These are phyloP conservation scores for Geum urbanum DNA, from an alignment of 306 rosid genomes.

Conservation along the genomic window DNA sequence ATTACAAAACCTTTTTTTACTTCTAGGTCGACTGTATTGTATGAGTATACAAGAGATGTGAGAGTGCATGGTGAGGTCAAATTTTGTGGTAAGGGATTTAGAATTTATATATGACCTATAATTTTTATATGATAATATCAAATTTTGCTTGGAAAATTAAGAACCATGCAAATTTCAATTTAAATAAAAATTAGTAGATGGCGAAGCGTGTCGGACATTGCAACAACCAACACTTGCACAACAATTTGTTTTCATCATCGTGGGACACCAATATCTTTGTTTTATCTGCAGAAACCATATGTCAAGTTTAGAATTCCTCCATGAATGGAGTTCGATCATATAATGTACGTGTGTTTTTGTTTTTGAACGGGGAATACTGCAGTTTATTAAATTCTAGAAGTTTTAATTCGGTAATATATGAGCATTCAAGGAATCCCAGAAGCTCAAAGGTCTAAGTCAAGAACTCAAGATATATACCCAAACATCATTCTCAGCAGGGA, in stretches of 20 bases:
- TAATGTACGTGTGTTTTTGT: no score
- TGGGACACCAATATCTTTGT: slow-evolving; percentile 17
- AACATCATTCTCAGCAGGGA: slow-evolving; percentile 11
- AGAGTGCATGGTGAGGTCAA: no score
- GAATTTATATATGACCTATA: not conserved
- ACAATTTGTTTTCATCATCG: not conserved
- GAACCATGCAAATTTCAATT: slow-evolving; percentile 31
- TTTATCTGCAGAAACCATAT: not conserved
- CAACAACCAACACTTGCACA: not conserved
- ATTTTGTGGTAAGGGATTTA: not conserved
- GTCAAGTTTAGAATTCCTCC: no score
- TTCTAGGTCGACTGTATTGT: no score
- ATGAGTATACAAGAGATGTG: no score
- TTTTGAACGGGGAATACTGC: no score
- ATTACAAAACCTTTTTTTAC: no score
- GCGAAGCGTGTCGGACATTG: slow-evolving; percentile 25
- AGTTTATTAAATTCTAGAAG: no score
- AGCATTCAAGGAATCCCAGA: not conserved
- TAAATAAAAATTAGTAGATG: not conserved
- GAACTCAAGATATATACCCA: not conserved
- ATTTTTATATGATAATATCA: not conserved
- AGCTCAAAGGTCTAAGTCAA: not conserved
- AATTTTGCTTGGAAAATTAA: slow-evolving; percentile 31
- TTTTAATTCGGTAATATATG: no score
- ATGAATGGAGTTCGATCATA: no score